These are phyloP conservation scores for Leishmania martiniquensis DNA, from an alignment of 208 protist species.

Conservation along the genomic window DNA sequence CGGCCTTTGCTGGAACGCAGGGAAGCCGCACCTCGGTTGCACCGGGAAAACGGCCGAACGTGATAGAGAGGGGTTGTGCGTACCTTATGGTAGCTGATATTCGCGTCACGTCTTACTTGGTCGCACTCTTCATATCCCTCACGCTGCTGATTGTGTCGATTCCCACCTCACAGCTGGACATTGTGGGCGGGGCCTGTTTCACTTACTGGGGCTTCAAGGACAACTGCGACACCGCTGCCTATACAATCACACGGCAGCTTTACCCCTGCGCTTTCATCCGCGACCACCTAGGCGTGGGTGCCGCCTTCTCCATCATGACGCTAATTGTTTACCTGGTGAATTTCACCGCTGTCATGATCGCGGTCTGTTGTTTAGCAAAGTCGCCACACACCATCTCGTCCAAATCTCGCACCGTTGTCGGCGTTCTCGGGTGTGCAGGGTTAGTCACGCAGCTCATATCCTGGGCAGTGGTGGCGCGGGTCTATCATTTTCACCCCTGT, in stretches of 20 bases:
- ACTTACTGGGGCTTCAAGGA: constrained; percentile 83
- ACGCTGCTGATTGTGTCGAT: constrained; percentile 51
- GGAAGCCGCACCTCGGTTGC: constrained; percentile 10
- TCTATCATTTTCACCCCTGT: constrained; percentile 41
- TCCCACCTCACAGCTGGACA: constrained; percentile 58
- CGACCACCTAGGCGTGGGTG: constrained; percentile 46
- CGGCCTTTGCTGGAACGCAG: constrained; percentile 34
- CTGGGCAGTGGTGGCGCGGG: constrained; percentile 51
- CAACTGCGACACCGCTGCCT: constrained; percentile 57
- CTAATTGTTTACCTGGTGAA: constrained; percentile 44
- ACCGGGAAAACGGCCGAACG: constrained; percentile 34
- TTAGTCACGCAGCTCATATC: constrained; percentile 50
- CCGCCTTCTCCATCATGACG: constrained; percentile 66
- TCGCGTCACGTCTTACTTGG: constrained; percentile 38
- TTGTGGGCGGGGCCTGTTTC: constrained; percentile 43
- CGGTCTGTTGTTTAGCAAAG: constrained; percentile 34
- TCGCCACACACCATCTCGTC: constrained; percentile 27
- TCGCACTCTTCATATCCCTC: constrained; percentile 34
- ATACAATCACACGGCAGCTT: constrained; percentile 40
- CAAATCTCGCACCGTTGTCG: constrained; percentile 33
- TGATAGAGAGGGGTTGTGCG: constrained; percentile 33
- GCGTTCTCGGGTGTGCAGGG: constrained; percentile 24
- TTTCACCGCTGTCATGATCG: constrained; percentile 27
- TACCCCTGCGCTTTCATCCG: constrained; percentile 34
- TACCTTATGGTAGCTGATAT: constrained; percentile 47